Base-by-base conservation (phyloP, 768 basidiomycete genomes). In the Collybiopsis luxurians region DNA sequence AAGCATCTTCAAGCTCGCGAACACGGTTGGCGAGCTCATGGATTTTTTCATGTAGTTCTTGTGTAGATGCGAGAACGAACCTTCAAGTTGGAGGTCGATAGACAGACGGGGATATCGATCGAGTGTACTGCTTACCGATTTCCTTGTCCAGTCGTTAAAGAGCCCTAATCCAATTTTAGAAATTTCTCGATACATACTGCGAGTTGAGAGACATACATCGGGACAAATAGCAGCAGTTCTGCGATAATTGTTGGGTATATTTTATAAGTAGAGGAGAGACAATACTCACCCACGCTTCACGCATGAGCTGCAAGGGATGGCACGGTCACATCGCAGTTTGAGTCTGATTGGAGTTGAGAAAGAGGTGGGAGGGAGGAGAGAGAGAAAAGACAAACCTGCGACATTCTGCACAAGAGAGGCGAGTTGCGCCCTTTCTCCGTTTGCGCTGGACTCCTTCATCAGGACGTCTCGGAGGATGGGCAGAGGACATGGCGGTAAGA, bases 21-120 rank as follows among this genome's bases (percentile, higher is more conserved):
- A 91, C 84, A 43, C 90, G 88, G 59, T 73, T 82, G 27, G 85
- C 82, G 4, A 92, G 80, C 64, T 89, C 84, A 19, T 81, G 74
- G 53, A 92, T 91, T 69, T 92, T 91, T 69, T 91, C 89, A 64
- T 92, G 90, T 1, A 92, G 75, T 61, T 91, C 89, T 68, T 87
- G 86, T 0, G 88, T 90, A 0, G 87, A 88, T 0, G 88, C 90
- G 27, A 91, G 80, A 0, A 91, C 88, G 63, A 91, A 92, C 21
- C 89, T 88, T 60, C 52, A n/a, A 17, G 23, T 60, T 39, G 59
- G 54, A 17, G 47, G 47, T 51, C 27, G 47, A 12, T 9, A 2
- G 40, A 46, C 30, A n/a, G n/a, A 9, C 39, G 34, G n/a, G n/a
- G n/a, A 57, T 11, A 23, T 24, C 4, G 3, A 19, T 26, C 31